These are phyloP conservation scores for Amyloporia xantha DNA, from an alignment of 768 basidiomycete genomes.

Conservation along the genomic window DNA sequence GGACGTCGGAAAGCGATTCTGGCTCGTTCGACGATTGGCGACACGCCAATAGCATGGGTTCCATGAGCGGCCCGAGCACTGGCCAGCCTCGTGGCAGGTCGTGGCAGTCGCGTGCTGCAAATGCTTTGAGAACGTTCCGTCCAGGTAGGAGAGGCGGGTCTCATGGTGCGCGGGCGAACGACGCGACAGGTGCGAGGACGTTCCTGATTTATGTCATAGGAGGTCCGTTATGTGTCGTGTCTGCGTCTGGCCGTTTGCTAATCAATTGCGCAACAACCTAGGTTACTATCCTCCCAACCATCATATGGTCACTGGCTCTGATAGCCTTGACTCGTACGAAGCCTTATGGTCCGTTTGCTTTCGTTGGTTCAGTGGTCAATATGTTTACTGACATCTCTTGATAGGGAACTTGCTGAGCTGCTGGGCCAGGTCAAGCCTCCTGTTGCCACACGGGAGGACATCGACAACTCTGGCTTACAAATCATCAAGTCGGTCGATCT, in stretches of 20 bases:
- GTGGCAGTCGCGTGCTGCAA: constrained; percentile 61
- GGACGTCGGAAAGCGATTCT: constrained; percentile 2
- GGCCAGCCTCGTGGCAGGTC: constrained; percentile 29
- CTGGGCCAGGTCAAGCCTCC: constrained; percentile 79
- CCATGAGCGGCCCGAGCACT: too few species aligned
- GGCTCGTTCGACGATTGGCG: constrained; percentile 5
- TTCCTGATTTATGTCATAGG: constrained; percentile 91
- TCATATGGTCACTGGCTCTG: constrained; percentile 75
- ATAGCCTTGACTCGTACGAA: constrained; percentile 72
- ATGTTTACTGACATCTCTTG: too few species aligned
- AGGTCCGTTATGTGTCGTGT: constrained; percentile 36
- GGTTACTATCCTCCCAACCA: constrained; percentile 93
- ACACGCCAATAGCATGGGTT: neutral
- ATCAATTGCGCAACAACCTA: too few species aligned
- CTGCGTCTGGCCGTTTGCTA: neutral
- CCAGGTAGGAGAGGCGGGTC: constrained; percentile 18
- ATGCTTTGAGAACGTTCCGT: constrained; percentile 48
- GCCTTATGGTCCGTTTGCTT: constrained; percentile 55
- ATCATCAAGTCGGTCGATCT: constrained; percentile 48
- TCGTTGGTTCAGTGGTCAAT: neutral
- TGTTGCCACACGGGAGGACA: constrained; percentile 77
- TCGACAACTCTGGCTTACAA: constrained; percentile 77
- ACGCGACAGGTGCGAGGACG: constrained; percentile 46
- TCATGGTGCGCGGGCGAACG: constrained; percentile 12
- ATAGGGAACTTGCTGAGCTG: constrained; percentile 76